Evolutionary conservation across 306 rosid species (phyloP).

Genomic region (Vigna nakashimae): DNA sequence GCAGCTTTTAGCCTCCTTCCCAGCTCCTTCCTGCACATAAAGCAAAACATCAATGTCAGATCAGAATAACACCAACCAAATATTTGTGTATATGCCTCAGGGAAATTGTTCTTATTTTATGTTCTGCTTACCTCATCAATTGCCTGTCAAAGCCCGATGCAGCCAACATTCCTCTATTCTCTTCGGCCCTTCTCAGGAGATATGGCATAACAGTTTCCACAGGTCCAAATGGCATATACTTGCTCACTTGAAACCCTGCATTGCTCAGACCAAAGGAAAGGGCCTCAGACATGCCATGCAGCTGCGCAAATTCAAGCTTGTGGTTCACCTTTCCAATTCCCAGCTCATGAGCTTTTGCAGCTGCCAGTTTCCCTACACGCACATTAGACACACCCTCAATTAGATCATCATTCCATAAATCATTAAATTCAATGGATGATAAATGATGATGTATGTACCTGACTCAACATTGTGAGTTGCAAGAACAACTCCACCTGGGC

Average conservation of each 20-base stretch:
- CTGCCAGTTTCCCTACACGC: slow-evolving; percentile 73
- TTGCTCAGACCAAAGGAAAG: slow-evolving; percentile 81
- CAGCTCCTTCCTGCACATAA: slow-evolving; percentile 63
- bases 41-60: neutral
- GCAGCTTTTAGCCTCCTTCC: slow-evolving; percentile 63
- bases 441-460: slow-evolving; percentile 51
- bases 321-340: slow-evolving; percentile 78
- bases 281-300: slow-evolving; percentile 90
- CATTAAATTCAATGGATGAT: neutral
- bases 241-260: slow-evolving; percentile 96
- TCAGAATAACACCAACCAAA: slow-evolving; percentile 23
- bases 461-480: slow-evolving; percentile 93
- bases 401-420: neutral
- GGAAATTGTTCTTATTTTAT: neutral
- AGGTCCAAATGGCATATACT: slow-evolving; percentile 95
- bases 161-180: slow-evolving; percentile 82
- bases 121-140: slow-evolving; percentile 62
- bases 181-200: slow-evolving; percentile 89
- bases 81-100: slow-evolving; percentile 8
- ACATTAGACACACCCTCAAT: neutral
- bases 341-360: slow-evolving; percentile 71
- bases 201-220: slow-evolving; percentile 83
- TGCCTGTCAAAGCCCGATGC: slow-evolving; percentile 73
- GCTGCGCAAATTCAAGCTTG: slow-evolving; percentile 88
- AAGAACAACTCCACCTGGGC: slow-evolving; percentile 72